phyloP scores from a whole-genome alignment of 2,329 filamentous ascomycete species.

The Aureobasidium sp. region DNA sequence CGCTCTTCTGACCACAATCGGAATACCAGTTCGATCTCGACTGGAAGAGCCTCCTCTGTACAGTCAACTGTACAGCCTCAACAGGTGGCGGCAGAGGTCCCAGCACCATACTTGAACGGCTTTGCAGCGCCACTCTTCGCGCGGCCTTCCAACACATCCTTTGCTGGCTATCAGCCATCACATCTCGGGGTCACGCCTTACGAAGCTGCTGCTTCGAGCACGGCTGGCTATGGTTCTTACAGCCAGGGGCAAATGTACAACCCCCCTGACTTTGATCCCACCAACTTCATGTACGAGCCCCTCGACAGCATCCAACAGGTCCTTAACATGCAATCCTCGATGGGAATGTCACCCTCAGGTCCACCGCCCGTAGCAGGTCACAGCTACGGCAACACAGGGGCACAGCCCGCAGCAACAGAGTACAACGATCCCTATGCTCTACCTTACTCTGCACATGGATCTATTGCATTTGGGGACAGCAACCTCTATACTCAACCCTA shows the following conservation, averaged over 20 bases:
- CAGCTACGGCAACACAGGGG: not conserved
- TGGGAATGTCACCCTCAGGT: not conserved
- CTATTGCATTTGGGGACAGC: not conserved
- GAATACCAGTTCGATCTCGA: not conserved
- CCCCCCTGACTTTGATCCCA: too few species aligned
- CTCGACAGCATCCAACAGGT: not conserved
- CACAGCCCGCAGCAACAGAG: not conserved
- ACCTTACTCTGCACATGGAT: not conserved
- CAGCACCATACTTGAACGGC: not conserved
- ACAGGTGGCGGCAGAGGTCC: not conserved
- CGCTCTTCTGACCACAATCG: too few species aligned
- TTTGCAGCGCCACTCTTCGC: too few species aligned
- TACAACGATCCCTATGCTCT: not conserved
- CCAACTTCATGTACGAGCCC: not conserved
- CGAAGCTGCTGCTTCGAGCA: not conserved
- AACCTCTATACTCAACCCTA: not conserved
- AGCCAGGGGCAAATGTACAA: too few species aligned
- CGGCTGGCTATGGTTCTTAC: too few species aligned
- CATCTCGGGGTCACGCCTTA: not conserved
- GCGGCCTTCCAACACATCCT: not conserved
- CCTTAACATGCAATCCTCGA: too few species aligned
- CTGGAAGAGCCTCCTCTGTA: not conserved
- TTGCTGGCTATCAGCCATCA: not conserved
- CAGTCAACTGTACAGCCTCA: not conserved
- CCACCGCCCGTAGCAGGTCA: not conserved